phyloP scores from a whole-genome alignment of 305 asterid genomes.

The Salvia sclarea region DNA sequence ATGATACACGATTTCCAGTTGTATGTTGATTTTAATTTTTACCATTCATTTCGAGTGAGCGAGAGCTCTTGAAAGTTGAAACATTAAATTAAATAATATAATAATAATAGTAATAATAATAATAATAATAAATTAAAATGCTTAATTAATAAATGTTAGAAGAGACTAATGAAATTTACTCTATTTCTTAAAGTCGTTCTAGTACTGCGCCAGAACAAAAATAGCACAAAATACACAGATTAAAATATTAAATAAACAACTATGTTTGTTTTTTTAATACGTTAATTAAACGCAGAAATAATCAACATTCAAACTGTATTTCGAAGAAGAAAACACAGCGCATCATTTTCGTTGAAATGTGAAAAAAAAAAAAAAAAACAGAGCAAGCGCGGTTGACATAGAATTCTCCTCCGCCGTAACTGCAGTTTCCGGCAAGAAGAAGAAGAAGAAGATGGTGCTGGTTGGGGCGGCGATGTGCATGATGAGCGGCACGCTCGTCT shows the following conservation, averaged over 20 bases:
- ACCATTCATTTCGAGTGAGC: neutral
- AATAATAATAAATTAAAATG: no score
- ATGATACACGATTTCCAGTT: neutral
- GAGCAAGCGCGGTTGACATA: neutral
- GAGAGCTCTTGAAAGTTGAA: neutral
- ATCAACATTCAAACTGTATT: neutral
- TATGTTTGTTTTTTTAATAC: no score
- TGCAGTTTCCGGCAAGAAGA: neutral
- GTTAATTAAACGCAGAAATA: no score
- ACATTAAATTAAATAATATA: no score
- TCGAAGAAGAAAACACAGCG: neutral
- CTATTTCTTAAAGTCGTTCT: no score
- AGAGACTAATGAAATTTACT: no score
- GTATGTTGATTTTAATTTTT: neutral
- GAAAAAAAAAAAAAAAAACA: no score
- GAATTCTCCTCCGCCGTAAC: neutral
- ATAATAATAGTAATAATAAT: no score
- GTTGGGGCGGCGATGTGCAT: conserved; percentile 53
- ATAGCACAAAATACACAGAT: no score
- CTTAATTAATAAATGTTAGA: no score
- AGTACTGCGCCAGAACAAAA: no score
- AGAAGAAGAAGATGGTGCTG: conserved; percentile 29
- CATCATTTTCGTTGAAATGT: neutral
- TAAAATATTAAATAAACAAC: no score
- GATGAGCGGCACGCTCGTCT: conserved; percentile 78